These are phyloP conservation scores for Striga asiatica DNA, from an alignment of 257 asterid genomes.

Conservation along the genomic window DNA sequence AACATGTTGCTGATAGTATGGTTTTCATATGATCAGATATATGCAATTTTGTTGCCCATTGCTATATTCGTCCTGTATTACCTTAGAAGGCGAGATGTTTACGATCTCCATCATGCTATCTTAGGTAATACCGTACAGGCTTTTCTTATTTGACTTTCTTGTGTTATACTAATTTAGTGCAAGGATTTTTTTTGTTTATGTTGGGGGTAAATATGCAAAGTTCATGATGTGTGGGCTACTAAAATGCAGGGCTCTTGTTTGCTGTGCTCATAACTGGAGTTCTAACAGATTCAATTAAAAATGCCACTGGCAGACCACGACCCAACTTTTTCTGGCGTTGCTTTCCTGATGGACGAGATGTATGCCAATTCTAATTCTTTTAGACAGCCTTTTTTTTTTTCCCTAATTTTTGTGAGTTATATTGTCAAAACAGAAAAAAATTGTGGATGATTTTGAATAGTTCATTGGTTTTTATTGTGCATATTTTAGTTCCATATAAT, in stretches of 20 bases:
- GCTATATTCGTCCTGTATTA: constrained; percentile 45
- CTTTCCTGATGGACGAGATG: constrained; percentile 77
- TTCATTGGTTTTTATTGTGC: neutral
- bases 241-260: constrained; percentile 60
- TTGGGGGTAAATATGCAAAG: no score
- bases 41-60: constrained; percentile 71
- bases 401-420: no score
- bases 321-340: constrained; percentile 89
- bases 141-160: neutral
- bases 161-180: neutral
- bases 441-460: neutral
- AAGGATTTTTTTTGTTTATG: neutral
- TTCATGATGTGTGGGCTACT: constrained; percentile 1
- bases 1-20: constrained; percentile 1
- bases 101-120: constrained; percentile 72
- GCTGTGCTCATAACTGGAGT: constrained; percentile 71
- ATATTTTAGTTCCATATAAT: neutral
- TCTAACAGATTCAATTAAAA: constrained; percentile 66
- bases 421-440: no score
- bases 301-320: constrained; percentile 87
- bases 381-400: neutral
- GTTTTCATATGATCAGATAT: constrained; percentile 30
- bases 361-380: constrained; percentile 19
- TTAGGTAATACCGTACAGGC: constrained; percentile 50
- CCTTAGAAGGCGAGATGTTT: constrained; percentile 62